Evolutionary conservation across 176 grass and related monocot genomes (phyloP).

Genomic region (Neostapfia colusana): DNA sequence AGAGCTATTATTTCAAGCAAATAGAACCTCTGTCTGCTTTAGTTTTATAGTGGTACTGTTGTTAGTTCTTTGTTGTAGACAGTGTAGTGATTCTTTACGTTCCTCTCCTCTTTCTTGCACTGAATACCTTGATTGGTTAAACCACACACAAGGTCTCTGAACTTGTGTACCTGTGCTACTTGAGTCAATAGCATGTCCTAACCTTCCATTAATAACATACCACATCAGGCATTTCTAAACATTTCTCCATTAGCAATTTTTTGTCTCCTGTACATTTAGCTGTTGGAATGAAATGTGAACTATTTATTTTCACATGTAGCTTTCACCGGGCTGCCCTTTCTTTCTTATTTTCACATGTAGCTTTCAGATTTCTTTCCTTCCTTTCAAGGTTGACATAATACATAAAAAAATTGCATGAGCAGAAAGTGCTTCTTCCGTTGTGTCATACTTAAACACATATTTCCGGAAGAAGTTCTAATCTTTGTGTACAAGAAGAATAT

Average conservation of each 20-base stretch:
- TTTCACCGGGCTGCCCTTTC: no score
- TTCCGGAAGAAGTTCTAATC: constrained; percentile 3
- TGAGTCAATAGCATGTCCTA: background rate
- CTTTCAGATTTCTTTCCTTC: background rate
- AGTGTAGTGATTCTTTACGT: background rate
- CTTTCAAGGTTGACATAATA: background rate
- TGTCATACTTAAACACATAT: background rate
- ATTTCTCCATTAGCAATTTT: background rate
- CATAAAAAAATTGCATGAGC: background rate
- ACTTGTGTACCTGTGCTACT: background rate
- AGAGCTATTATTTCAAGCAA: background rate
- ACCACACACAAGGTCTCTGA: background rate
- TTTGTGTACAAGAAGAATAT: constrained; percentile 2
- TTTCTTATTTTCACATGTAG: background rate
- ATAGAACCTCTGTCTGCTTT: background rate
- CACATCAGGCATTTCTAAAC: background rate
- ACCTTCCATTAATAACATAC: background rate
- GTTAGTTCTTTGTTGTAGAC: background rate
- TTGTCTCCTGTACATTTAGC: background rate
- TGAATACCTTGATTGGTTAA: background rate
- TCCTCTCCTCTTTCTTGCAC: constrained; percentile 5
- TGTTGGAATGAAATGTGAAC: constrained; percentile 3
- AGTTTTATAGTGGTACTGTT: background rate
- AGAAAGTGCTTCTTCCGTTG: background rate
- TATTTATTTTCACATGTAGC: background rate